phyloP scores from a whole-genome alignment of 805 yeast species.

The Candida sithepensis region DNA sequence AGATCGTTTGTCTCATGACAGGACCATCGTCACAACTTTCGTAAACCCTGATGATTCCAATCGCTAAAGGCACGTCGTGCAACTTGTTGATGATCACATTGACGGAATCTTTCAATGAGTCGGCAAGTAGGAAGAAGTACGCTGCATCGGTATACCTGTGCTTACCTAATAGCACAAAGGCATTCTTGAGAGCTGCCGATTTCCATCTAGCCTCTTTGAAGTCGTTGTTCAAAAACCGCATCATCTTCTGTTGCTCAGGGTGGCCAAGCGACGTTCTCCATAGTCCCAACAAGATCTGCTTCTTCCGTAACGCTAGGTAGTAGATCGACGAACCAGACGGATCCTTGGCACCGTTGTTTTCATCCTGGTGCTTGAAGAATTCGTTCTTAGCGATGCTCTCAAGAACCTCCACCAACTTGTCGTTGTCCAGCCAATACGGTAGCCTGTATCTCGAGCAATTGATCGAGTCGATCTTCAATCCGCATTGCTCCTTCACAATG shows the following conservation, averaged over 20 bases:
- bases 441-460: slow-evolving; percentile 58
- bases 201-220: slow-evolving; percentile 75
- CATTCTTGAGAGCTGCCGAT: slow-evolving; percentile 88
- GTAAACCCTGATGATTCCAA: slow-evolving; percentile 76
- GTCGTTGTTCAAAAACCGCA: slow-evolving; percentile 73
- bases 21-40: slow-evolving; percentile 58
- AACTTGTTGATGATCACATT: slow-evolving; percentile 67
- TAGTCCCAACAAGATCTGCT: slow-evolving; percentile 68
- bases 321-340: slow-evolving; percentile 74
- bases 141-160: slow-evolving; percentile 89
- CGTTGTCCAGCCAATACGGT: slow-evolving; percentile 62
- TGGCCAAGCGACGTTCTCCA: slow-evolving; percentile 80
- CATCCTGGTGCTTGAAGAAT: slow-evolving; percentile 40
- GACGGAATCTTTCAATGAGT: slow-evolving; percentile 70
- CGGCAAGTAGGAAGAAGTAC: slow-evolving; percentile 78
- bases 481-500: slow-evolving; percentile 41
- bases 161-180: slow-evolving; percentile 83
- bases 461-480: slow-evolving; percentile 53
- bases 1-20: slow-evolving; percentile 46
- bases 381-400: slow-evolving; percentile 73
- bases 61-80: slow-evolving; percentile 67
- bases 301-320: slow-evolving; percentile 75
- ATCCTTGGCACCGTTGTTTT: slow-evolving; percentile 48
- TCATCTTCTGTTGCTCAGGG: slow-evolving; percentile 78
- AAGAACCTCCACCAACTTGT: slow-evolving; percentile 45